Conservation (phyloP, 768 basidiomycete species). For the Hericium alpestre region DNA sequence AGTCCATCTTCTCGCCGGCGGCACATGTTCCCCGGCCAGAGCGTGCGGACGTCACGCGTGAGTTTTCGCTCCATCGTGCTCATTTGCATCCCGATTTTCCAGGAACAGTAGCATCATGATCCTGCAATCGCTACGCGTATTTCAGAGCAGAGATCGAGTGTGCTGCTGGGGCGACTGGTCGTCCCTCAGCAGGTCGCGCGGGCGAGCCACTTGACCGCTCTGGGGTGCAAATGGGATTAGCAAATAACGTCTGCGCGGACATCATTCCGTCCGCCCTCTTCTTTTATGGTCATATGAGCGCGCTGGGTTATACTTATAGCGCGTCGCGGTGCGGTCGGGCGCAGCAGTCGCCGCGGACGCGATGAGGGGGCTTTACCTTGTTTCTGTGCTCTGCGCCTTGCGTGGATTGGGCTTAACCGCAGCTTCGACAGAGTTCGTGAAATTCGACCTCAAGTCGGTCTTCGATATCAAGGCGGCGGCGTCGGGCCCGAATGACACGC, state of each 20-base stretch:
- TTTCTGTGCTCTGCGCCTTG: neutral
- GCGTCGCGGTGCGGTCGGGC: neutral
- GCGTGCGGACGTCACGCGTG: neutral
- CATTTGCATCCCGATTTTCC: too few relatives aligned
- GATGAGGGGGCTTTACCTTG: neutral
- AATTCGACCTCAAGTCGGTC: conserved; percentile 1
- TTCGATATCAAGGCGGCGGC: conserved; percentile 8
- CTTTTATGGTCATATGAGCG: neutral
- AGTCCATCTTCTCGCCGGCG: neutral
- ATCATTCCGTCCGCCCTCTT: too few relatives aligned
- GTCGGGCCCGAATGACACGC: conserved; percentile 2
- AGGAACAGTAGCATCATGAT: too few relatives aligned
- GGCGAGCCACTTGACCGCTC: neutral
- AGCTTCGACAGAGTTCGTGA: neutral
- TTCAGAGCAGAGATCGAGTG: too few relatives aligned
- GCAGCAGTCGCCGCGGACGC: neutral
- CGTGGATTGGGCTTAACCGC: neutral
- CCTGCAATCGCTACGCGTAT: too few relatives aligned
- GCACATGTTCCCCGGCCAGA: neutral
- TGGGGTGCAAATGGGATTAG: neutral
- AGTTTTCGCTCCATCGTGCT: neutral
- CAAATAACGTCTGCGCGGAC: too few relatives aligned
- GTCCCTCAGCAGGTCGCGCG: too few relatives aligned
- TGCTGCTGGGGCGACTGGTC: too few relatives aligned
- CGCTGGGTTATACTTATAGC: neutral